Conservation (phyloP, 805 yeast species). For the Candida railenensis region DNA sequence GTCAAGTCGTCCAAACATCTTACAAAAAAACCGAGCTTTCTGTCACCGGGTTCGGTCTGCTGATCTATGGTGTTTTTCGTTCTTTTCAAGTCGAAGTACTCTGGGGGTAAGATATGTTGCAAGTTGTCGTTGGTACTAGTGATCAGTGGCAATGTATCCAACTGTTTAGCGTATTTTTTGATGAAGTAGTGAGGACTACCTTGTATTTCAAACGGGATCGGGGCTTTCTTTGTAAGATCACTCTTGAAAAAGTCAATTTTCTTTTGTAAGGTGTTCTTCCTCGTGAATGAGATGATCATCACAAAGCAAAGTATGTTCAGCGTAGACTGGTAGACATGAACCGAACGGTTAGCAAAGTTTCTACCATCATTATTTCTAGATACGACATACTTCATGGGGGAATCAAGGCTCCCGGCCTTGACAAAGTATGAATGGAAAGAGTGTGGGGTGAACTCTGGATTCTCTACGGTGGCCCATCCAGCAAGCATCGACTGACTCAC, state of each 20-base stretch:
- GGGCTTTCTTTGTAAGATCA: background rate
- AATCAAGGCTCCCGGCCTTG: conserved; percentile 21
- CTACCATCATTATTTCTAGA: conserved; percentile 19
- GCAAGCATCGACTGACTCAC: conserved; percentile 25
- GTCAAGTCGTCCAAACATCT: conserved; percentile 26
- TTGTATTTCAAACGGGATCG: conserved; percentile 21
- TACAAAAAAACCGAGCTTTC: conserved; percentile 29
- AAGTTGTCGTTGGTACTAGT: conserved; percentile 30
- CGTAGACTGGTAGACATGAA: conserved; percentile 21
- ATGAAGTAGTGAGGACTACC: conserved; percentile 19
- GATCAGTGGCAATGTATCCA: conserved; percentile 13
- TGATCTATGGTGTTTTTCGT: conserved; percentile 7
- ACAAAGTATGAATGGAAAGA: conserved; percentile 28
- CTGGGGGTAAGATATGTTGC: conserved; percentile 25
- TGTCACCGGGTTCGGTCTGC: conserved; percentile 16
- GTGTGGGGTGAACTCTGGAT: conserved; percentile 21
- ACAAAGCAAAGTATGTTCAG: conserved; percentile 19
- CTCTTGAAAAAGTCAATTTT: background rate
- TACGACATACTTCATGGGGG: conserved; percentile 26
- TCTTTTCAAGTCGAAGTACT: conserved; percentile 10
- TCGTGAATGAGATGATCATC: conserved; percentile 21
- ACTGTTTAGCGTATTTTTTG: conserved; percentile 14
- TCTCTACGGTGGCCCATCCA: conserved; percentile 25
- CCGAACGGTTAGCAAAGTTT: conserved; percentile 22
- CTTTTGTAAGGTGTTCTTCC: conserved; percentile 16